Evolutionary conservation across 441 rosid species (phyloP), one percentile per base, ranked within the genome.

Genomic region (Erysimum pusillum): DNA sequence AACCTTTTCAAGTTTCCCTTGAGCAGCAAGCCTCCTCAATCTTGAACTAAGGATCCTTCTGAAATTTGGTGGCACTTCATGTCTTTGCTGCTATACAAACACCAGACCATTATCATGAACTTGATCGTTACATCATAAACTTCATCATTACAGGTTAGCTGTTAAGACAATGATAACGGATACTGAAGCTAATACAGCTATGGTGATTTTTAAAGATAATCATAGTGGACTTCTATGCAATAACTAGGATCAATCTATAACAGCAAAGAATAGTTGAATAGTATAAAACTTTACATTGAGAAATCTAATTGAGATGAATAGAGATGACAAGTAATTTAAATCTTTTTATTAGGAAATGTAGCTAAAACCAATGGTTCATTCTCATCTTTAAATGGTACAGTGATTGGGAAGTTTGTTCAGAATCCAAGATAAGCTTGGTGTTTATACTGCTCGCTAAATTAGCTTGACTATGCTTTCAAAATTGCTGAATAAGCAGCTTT

Each of bases 1-100:
- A 75, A 89, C 96, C 92, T 84, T 88, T 83, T 86, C 88, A 34
- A 92, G 82, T 84, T 90, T 90, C 31, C 90, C 90, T 79, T 86
- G 90, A 36, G 78, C 74, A 76, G 88, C 93, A 73, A 92, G 93
- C 80, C 94, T 88, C 77, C 90, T 87, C 81, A 92, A 82, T 79
- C 87, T 90, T 79, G 94, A 83, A 83, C 91, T 79, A 51, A 90
- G 79, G 45, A 65, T 65, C 85, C 90, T 88, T 83, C 92, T 92
- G 65, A 92, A 92, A 76, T 85, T 87, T 72, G 69, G 81, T 52
- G 90, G 94, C 68, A 82, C 86, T 68, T 83, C 87, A 48, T 85
- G 86, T 80, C 80, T 82, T 81, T 84, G 83, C 87, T 90, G 89
- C 87, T 76, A 42, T 62, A 75, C 52, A 34, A 39, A 74, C 57